Evolutionary conservation across 1,139 yeast genomes (phyloP), one percentile per base, ranked within the genome.

Genomic region (Scheffersomyces titani): DNA sequence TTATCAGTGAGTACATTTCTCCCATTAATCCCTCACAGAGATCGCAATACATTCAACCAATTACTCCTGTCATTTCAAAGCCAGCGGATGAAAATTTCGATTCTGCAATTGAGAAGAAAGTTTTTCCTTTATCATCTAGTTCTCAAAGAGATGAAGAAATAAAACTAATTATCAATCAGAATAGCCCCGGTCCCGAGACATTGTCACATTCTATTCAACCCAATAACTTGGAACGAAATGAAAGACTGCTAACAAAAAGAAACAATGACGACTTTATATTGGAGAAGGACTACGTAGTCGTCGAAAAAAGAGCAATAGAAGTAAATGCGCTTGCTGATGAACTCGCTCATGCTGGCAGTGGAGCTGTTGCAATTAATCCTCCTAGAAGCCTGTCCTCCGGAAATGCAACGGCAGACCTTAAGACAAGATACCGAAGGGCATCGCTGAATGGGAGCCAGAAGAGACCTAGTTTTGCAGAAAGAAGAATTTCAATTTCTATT

Each of bases 281-380:
- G 56, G 96, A 90, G 63, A 86, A 85, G 61, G 98, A 92, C 66
- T 94, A 94, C 65, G 98, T 94, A 51, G 97, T 94, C 47, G 94
- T 94, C 24, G 98, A 94, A 70, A 93, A 92, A 71, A 83, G 96
- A 54, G 92, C 96, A 0, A 98, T 94, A 4, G 98, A 94, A 70
- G 97, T 94, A 11, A 94, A 94, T 74, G 96, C 97, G 1, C 78
- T 94, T 56, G 98, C 98, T 9, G 98, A 94, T 71, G 97, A 92
- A 69, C 77, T 93, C 55, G 94, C 90, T 2, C 82, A 82, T 61
- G 87, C 89, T 2, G 90, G 90, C 0, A 75, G 84, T 54, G 86
- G 87, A 1, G 84, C 81, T 3, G 79, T 76, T 22, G 88, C 86
- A 0, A 79, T 82, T 54, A 67, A 68, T 51, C 59, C 65, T 44